These are phyloP conservation scores for Echinochloa phyllopogon DNA, from an alignment of 176 grass and related monocot genomes.

Conservation along the genomic window DNA sequence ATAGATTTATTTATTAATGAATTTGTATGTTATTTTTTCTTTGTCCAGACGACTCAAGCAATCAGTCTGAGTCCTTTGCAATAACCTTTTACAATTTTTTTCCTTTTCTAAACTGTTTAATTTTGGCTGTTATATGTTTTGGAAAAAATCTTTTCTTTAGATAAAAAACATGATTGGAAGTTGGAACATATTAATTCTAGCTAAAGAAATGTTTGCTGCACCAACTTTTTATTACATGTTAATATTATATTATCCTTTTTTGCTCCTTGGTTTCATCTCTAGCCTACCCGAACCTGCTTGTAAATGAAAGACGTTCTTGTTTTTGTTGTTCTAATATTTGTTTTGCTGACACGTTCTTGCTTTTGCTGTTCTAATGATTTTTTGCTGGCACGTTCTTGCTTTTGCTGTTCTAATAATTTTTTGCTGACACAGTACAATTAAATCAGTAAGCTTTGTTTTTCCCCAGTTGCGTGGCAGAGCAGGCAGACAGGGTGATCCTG, in stretches of 20 bases:
- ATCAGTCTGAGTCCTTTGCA: neutral
- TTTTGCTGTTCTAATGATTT: neutral
- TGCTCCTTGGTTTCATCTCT: neutral
- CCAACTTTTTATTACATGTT: neutral
- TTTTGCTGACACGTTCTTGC: neutral
- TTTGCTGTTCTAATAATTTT: neutral
- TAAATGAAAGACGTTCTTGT: neutral
- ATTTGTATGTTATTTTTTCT: slow-evolving; percentile 14
- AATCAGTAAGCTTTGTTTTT: slow-evolving; percentile 22
- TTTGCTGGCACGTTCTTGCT: neutral
- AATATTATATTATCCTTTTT: neutral
- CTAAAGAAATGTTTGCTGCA: neutral
- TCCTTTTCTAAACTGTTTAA: neutral
- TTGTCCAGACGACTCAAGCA: slow-evolving; percentile 8
- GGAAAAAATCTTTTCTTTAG: neutral
- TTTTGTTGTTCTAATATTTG: neutral
- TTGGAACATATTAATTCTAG: slow-evolving; percentile 12
- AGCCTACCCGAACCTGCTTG: neutral
- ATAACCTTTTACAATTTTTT: slow-evolving; percentile 4
- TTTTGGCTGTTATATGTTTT: neutral
- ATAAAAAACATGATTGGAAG: slow-evolving; percentile 7
- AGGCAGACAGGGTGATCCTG: slow-evolving; percentile 98
- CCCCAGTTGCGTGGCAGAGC: slow-evolving; percentile 88
- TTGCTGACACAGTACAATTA: slow-evolving; percentile 3
- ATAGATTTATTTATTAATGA: neutral